A percentile compares a stretch with the other conserved stretches of the same genome.
Conservation (phyloP, 805 yeast genomes). For the Monosporozyma siamensis region DNA sequence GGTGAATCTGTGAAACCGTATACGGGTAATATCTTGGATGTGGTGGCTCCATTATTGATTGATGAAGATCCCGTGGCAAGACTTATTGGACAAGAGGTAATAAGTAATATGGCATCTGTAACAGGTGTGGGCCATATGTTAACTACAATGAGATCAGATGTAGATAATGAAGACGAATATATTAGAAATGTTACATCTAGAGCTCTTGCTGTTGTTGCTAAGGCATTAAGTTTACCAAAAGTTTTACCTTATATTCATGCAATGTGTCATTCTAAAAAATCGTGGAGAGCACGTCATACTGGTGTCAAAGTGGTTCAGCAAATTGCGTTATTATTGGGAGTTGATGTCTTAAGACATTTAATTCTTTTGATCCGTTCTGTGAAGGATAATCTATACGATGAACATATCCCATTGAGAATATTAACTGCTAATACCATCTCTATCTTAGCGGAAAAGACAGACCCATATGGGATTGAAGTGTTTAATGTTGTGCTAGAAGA, state of each 20-base stretch:
- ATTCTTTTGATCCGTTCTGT: slow-evolving; percentile 56
- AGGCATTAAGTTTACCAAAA: slow-evolving; percentile 62
- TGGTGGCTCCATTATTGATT: slow-evolving; percentile 66
- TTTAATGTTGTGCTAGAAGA: slow-evolving; percentile 69
- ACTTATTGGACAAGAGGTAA: slow-evolving; percentile 68
- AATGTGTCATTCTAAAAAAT: slow-evolving; percentile 63
- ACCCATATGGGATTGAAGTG: slow-evolving; percentile 85
- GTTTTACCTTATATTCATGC: slow-evolving; percentile 76
- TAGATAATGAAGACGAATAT: slow-evolving; percentile 75
- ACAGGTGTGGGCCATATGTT: slow-evolving; percentile 78
- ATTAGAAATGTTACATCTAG: slow-evolving; percentile 68
- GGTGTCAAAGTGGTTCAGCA: slow-evolving; percentile 74
- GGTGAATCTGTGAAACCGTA: slow-evolving; percentile 62
- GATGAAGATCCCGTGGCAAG: slow-evolving; percentile 74
- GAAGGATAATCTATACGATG: slow-evolving; percentile 51
- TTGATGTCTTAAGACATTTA: slow-evolving; percentile 67
- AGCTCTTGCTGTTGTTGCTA: slow-evolving; percentile 75
- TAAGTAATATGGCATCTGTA: slow-evolving; percentile 64
- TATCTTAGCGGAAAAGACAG: slow-evolving; percentile 67
- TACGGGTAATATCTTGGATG: slow-evolving; percentile 61
- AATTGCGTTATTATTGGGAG: slow-evolving; percentile 57
- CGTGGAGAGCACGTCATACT: slow-evolving; percentile 77
- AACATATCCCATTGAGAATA: slow-evolving; percentile 54
- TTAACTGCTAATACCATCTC: slow-evolving; percentile 65
- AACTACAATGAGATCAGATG: slow-evolving; percentile 68